Percentiles rank a stretch among this genome's conserved stretches.
phyloP scores from a whole-genome alignment of 768 basidiomycete genomes.

The Mrakia hoshinonis region DNA sequence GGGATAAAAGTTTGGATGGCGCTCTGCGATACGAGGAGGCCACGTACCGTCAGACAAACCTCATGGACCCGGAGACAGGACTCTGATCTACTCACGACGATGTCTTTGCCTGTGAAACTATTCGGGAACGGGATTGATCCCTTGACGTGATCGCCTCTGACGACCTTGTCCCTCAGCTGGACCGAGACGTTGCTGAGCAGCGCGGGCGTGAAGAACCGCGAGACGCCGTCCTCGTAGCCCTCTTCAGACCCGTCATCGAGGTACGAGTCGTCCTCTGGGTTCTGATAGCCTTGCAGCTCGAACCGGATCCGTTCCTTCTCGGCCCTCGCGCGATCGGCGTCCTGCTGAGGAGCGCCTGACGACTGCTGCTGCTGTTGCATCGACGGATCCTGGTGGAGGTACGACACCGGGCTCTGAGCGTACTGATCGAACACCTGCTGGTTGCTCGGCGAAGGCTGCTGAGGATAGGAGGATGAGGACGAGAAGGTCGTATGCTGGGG shows the following conservation, averaged over 20 bases:
- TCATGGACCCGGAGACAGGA: background rate
- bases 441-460: background rate
- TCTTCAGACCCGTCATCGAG: conserved; percentile 8
- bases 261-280: background rate
- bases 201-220: conserved; percentile 77
- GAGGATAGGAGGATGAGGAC: background rate
- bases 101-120: conserved; percentile 88
- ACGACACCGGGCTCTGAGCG: background rate
- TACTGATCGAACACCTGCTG: background rate
- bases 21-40: conserved; percentile 47
- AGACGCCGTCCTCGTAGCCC: conserved; percentile 50
- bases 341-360: background rate
- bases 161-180: conserved; percentile 80
- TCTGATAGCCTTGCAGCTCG: conserved; percentile 21
- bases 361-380: background rate
- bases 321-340: background rate
- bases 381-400: background rate
- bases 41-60: background rate
- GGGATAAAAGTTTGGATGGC: conserved; percentile 82
- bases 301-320: conserved; percentile 13
- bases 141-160: conserved; percentile 76
- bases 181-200: conserved; percentile 82
- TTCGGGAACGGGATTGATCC: conserved; percentile 82
- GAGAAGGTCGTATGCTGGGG: background rate
- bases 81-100: conserved; percentile 57